These are phyloP conservation scores for Rhizopus delemar DNA, from an alignment of 371 early-diverging fungal species.

Conservation along the genomic window DNA sequence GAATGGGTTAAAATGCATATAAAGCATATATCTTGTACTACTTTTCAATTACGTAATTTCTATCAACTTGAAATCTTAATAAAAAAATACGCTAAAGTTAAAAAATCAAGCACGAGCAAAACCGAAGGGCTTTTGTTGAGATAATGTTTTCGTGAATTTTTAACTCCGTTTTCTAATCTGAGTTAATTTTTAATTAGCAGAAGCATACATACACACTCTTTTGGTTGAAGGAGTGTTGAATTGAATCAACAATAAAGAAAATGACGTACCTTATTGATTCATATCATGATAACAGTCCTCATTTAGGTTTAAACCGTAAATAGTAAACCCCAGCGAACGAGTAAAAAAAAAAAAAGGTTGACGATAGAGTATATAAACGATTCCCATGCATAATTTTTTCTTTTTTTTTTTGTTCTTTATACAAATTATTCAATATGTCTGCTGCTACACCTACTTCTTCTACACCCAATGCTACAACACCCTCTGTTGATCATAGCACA, in stretches of 20 bases:
- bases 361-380: not conserved
- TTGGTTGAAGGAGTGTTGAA: not conserved
- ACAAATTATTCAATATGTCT: not conserved
- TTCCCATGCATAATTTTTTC: not conserved
- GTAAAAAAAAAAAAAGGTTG: too few relatives aligned
- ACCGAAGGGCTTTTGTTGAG: not conserved
- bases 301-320: slow-evolving; percentile 6
- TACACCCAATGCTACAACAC: not conserved
- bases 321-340: not conserved
- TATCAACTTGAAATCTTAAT: not conserved
- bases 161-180: too few relatives aligned
- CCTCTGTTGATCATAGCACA: slow-evolving; percentile 4
- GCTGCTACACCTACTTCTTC: slow-evolving; percentile 1
- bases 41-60: slow-evolving; percentile 5
- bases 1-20: too few relatives aligned
- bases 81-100: not conserved
- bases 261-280: slow-evolving; percentile 9
- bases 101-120: not conserved
- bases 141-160: not conserved
- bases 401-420: not conserved
- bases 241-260: slow-evolving; percentile 3
- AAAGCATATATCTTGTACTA: not conserved
- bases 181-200: too few relatives aligned
- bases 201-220: too few relatives aligned
- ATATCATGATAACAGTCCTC: slow-evolving; percentile 3